phyloP scores from a whole-genome alignment of 331 rosid genomes.

The Spiraea crenata region DNA sequence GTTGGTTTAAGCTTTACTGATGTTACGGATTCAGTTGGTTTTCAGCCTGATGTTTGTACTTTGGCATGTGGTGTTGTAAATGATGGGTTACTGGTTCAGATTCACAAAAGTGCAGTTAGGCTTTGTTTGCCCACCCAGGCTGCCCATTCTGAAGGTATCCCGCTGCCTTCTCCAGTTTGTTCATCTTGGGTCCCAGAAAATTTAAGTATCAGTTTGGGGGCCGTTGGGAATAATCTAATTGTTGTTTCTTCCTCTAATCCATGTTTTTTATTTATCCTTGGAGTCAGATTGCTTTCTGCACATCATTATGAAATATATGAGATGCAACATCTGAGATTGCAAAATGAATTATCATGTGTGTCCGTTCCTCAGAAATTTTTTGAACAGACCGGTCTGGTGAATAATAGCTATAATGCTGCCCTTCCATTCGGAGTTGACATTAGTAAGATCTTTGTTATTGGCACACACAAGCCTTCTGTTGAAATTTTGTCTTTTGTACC shows the following conservation, averaged over 20 bases:
- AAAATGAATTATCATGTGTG: slow-evolving; percentile 83
- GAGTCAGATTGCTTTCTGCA: slow-evolving; percentile 59
- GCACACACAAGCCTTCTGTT: slow-evolving; percentile 90
- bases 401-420: slow-evolving; percentile 36
- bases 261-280: slow-evolving; percentile 71
- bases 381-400: slow-evolving; percentile 30
- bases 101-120: slow-evolving; percentile 72
- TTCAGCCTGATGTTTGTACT: slow-evolving; percentile 80
- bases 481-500: slow-evolving; percentile 60
- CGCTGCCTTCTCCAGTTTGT: slow-evolving; percentile 68
- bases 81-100: slow-evolving; percentile 83
- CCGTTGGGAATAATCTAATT: slow-evolving; percentile 78
- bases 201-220: slow-evolving; percentile 81
- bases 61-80: slow-evolving; percentile 83
- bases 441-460: slow-evolving; percentile 65
- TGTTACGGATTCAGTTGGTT: slow-evolving; percentile 95
- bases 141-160: slow-evolving; percentile 76
- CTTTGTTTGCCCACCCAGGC: slow-evolving; percentile 82
- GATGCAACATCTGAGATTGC: slow-evolving; percentile 69
- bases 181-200: slow-evolving; percentile 74
- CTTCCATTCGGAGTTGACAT: slow-evolving; percentile 48
- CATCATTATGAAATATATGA: slow-evolving; percentile 73
- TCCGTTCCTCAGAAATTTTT: slow-evolving; percentile 62
- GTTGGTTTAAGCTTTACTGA: slow-evolving; percentile 95
- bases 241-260: slow-evolving; percentile 95